Evolutionary conservation across 106 monocot species (phyloP).

Genomic region (Dendrobium chrysotoxum): DNA sequence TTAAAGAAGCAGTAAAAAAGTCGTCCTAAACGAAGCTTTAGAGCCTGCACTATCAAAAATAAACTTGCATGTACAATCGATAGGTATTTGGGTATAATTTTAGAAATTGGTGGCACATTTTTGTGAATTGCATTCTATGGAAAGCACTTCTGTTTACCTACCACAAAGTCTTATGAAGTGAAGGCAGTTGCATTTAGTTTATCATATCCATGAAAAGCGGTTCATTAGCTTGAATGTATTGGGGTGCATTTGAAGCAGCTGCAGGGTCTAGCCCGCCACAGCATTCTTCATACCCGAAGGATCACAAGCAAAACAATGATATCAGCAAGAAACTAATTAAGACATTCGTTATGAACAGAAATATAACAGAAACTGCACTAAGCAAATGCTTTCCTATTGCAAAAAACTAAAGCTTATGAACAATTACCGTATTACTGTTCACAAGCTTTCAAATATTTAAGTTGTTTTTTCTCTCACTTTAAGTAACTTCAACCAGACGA

Average conservation of each 20-base stretch:
- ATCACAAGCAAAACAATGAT: not conserved
- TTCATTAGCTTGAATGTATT: not conserved
- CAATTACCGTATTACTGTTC: too few species aligned
- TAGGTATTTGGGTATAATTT: not conserved
- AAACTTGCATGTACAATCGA: not conserved
- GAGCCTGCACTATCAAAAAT: not conserved
- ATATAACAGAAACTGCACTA: too few species aligned
- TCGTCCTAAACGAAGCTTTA: too few species aligned
- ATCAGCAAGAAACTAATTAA: not conserved
- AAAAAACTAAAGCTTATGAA: too few species aligned
- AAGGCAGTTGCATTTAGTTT: not conserved
- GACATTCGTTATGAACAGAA: not conserved
- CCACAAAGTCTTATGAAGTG: not conserved
- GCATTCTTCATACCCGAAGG: not conserved
- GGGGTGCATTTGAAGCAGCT: too few species aligned
- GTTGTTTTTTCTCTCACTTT: not conserved
- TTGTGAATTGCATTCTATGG: not conserved
- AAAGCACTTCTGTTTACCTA: not conserved
- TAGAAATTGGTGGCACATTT: not conserved
- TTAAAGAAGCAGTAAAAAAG: too few species aligned
- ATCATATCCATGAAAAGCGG: not conserved
- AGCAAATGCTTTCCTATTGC: too few species aligned
- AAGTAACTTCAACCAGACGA: not conserved
- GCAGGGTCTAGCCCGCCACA: too few species aligned
- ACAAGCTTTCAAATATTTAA: too few species aligned